phyloP scores from a whole-genome alignment of 75 land plant species.

The Pinus tabuliformis region DNA sequence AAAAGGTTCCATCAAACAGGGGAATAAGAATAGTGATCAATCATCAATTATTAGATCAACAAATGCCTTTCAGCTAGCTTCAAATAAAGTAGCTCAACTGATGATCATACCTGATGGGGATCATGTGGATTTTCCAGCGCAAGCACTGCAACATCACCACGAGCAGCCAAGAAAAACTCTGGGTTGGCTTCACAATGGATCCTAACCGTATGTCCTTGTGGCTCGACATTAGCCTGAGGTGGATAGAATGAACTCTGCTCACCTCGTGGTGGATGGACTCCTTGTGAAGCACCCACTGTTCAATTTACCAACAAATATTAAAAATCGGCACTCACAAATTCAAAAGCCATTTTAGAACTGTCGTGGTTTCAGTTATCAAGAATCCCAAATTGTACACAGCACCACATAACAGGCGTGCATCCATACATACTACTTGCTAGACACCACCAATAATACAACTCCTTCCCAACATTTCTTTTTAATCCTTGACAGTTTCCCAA shows the following conservation, averaged over 20 bases:
- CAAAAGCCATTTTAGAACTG: no score
- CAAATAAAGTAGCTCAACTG: background rate
- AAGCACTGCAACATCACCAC: conserved; percentile 9
- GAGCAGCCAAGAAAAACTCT: background rate
- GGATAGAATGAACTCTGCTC: background rate
- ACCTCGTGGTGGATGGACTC: background rate
- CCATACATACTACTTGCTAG: no score
- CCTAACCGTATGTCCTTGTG: conserved; percentile 4
- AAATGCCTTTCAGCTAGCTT: background rate
- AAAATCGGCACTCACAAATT: no score
- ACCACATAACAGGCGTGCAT: no score
- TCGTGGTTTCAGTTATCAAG: no score
- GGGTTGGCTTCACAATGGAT: conserved; percentile 15
- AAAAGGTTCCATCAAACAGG: background rate
- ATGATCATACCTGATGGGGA: background rate
- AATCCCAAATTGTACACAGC: no score
- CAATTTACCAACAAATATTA: background rate
- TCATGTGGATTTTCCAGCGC: background rate
- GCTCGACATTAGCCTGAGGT: background rate
- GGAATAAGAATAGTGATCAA: background rate
- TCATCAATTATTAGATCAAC: no score
- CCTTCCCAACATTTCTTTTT: no score
- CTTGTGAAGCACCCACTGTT: background rate
- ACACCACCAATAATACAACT: no score
- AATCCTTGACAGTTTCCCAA: no score